Evolutionary conservation across 192 early-diverging fungal species (phyloP), one percentile per base, ranked within the genome.

Genomic region (Coemansia sp.): DNA sequence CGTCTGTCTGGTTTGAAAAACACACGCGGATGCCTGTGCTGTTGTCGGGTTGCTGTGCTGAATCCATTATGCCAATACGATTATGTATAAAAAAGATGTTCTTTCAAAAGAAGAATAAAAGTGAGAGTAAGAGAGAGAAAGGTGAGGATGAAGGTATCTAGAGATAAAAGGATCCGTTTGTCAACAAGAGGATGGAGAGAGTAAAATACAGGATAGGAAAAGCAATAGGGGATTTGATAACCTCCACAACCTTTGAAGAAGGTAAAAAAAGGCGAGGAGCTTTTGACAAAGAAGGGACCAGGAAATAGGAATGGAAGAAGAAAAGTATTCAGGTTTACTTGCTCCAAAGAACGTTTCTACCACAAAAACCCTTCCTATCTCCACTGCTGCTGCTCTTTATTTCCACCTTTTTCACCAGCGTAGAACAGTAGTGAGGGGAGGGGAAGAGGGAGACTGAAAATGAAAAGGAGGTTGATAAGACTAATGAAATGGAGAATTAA

Each of bases 41-140:
- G 45, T 22, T 38, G 45, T 22, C n/a, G 25, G 38, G 50, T 60
- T 50, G 51, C 10, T 61, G 40, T 40, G 55, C 51, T 37, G 51
- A n/a, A 8, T 60, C 42, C 61, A 63, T 69, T 69, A 16, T 69
- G 25, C 16, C 19, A 50, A 22, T 55, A 7, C 50, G 32, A 45
- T 50, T 13, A 19, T 16, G 68, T 40, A 9, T 25, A 37, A 32
- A 25, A 25, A 12, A 7, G 20, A 69, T 43, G 32, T 32, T 32
- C 32, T 32, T 32, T 32, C 32, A 60, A 61, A 48, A 32, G 56
- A 38, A 45, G 42, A 11, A 44, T 57, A 51, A 62, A 61, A 53
- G 45, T 40, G 41, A 65, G n/a, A 57, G 19, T 32, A 17, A 19
- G 20, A 14, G n/a, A 14, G 38, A 57, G 44, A 46, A 51, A 39